Conservation (phyloP, 2,329 filamentous ascomycete genomes). For the Thielaviopsis punctulata region DNA sequence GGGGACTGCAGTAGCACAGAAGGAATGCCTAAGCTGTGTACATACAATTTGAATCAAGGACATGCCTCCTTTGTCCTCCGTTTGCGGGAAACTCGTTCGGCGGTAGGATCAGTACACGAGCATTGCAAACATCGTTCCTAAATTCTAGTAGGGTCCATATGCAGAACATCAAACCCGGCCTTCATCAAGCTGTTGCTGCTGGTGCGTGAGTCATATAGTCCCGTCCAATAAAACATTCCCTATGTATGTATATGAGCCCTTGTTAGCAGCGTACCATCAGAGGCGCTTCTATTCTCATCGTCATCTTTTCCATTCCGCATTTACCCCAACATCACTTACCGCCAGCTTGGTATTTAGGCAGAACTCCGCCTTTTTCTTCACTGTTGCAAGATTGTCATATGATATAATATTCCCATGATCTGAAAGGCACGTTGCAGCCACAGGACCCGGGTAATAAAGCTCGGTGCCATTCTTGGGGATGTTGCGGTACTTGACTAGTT, state of each 20-base stretch:
- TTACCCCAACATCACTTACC: conserved; percentile 1
- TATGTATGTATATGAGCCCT: background rate
- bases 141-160: background rate
- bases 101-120: background rate
- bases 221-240: background rate
- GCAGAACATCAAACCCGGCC: background rate
- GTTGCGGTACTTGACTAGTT: background rate
- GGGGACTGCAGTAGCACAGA: background rate
- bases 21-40: background rate
- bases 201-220: background rate
- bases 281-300: background rate
- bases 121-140: background rate
- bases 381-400: background rate
- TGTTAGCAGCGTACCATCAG: too few relatives aligned
- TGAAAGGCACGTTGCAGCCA: background rate
- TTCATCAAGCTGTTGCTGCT: background rate
- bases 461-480: background rate
- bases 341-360: background rate
- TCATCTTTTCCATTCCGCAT: conserved; percentile 1
- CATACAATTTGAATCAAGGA: too few relatives aligned
- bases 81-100: too few relatives aligned
- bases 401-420: background rate
- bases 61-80: too few relatives aligned
- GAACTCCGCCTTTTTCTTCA: background rate
- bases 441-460: background rate